A percentile compares a stretch with the other conserved stretches of the same genome.
Conservation (phyloP, 805 yeast species). For the Lipomyces sp. region DNA sequence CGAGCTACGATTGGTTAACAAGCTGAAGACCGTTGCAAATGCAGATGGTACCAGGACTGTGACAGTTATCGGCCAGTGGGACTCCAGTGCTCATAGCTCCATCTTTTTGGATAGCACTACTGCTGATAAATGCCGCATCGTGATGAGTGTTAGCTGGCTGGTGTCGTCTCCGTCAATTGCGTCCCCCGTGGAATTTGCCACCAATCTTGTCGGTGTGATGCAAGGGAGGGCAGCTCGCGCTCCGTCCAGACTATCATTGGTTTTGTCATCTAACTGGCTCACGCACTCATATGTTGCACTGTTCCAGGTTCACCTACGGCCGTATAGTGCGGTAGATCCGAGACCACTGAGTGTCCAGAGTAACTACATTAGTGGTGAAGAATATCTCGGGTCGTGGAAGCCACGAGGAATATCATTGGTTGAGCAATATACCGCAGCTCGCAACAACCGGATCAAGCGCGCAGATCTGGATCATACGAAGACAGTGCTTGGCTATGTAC, state of each 20-base stretch:
- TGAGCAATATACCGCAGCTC: slow-evolving; percentile 15
- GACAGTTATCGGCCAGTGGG: slow-evolving; percentile 38
- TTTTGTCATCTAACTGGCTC: slow-evolving; percentile 20
- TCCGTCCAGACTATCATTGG: slow-evolving; percentile 27
- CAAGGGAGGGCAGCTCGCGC: slow-evolving; percentile 22
- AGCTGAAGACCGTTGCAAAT: slow-evolving; percentile 33
- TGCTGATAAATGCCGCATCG: slow-evolving; percentile 26
- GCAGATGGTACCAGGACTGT: slow-evolving; percentile 39
- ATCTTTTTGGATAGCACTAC: slow-evolving; percentile 33
- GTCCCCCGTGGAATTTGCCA: slow-evolving; percentile 28
- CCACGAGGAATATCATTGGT: slow-evolving; percentile 31
- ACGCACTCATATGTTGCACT: slow-evolving; percentile 28
- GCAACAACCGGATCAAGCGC: not conserved
- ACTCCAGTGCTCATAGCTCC: slow-evolving; percentile 37
- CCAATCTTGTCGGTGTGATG: slow-evolving; percentile 29
- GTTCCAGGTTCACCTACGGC: slow-evolving; percentile 27
- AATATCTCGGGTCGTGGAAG: slow-evolving; percentile 31
- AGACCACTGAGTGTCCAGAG: slow-evolving; percentile 15
- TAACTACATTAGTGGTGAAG: slow-evolving; percentile 32
- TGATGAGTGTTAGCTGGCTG: slow-evolving; percentile 33
- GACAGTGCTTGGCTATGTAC: slow-evolving; percentile 12
- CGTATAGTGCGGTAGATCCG: slow-evolving; percentile 21
- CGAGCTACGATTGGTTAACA: slow-evolving; percentile 23
- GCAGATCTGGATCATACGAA: slow-evolving; percentile 21
- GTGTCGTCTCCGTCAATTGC: slow-evolving; percentile 29